Percentiles rank a stretch among this genome's conserved stretches.
phyloP scores from a whole-genome alignment of 805 yeast genomes.

The Starmerella apicola region DNA sequence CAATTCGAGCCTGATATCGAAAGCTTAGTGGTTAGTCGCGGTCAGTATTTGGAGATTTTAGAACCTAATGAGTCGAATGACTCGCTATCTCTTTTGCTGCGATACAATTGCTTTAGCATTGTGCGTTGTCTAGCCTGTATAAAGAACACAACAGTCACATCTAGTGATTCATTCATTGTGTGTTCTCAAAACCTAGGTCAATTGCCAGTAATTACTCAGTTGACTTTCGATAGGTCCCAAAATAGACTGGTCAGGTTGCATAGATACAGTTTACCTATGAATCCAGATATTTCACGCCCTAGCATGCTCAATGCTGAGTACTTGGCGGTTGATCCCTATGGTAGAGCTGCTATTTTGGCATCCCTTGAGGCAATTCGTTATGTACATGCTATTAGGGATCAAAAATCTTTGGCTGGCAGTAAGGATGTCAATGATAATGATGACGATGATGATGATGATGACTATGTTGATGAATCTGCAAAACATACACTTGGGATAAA shows the following conservation, averaged over 20 bases:
- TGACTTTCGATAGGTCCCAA: not conserved
- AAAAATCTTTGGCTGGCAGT: too few relatives aligned
- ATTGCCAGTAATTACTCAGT: not conserved
- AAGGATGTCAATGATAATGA: too few relatives aligned
- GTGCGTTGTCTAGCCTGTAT: conserved; percentile 35
- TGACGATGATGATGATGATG: conserved; percentile 18
- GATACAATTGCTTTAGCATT: conserved; percentile 44
- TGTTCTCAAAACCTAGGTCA: not conserved
- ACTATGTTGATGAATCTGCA: not conserved
- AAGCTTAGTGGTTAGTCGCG: conserved; percentile 48
- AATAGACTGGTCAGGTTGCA: too few relatives aligned
- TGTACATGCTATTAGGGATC: conserved; percentile 22
- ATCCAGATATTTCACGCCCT: too few relatives aligned
- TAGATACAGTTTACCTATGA: too few relatives aligned
- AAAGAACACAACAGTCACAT: too few relatives aligned
- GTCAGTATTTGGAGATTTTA: conserved; percentile 43
- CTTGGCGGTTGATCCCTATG: conserved; percentile 55
- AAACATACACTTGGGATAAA: too few relatives aligned
- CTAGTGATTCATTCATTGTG: too few relatives aligned
- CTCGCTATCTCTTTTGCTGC: conserved; percentile 31
- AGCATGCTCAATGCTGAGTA: conserved; percentile 66
- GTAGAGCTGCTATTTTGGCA: conserved; percentile 19
- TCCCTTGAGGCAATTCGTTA: not conserved
- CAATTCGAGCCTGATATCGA: conserved; percentile 43
- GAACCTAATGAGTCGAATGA: conserved; percentile 46